Percentiles rank a stretch among this genome's conserved stretches.
Evolutionary conservation across 225 moss, liverwort and hornwort species (phyloP).

Genomic region (Sphagnum contortum): DNA sequence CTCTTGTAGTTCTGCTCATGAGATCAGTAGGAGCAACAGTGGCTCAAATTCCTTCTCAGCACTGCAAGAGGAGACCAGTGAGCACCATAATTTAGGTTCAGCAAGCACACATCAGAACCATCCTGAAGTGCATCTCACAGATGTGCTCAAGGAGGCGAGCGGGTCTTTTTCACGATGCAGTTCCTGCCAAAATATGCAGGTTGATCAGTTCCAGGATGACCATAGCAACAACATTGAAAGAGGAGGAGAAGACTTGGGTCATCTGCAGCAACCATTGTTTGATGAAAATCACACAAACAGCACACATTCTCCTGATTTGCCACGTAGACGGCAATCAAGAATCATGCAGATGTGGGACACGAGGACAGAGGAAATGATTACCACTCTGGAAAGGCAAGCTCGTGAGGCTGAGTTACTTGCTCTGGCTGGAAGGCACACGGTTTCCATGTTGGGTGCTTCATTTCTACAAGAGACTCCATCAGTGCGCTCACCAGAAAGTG

Average conservation of each 20-base stretch:
- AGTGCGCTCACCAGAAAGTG: constrained; percentile 33
- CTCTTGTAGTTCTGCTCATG: constrained; percentile 61
- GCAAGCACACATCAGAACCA: background rate
- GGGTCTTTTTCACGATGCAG: constrained; percentile 12
- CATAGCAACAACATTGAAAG: constrained; percentile 13
- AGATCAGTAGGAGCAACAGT: constrained; percentile 18
- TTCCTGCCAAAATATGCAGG: constrained; percentile 10
- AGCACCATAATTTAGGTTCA: background rate
- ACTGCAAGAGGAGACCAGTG: constrained; percentile 10
- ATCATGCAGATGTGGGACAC: constrained; percentile 61
- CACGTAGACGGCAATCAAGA: constrained; percentile 32
- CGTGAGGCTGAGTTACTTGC: constrained; percentile 73
- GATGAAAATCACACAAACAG: constrained; percentile 8
- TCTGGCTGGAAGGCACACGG: constrained; percentile 63
- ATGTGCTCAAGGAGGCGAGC: constrained; percentile 11
- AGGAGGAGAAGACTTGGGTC: constrained; percentile 17
- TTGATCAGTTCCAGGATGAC: constrained; percentile 14
- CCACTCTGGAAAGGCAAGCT: constrained; percentile 67
- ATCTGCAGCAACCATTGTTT: constrained; percentile 16
- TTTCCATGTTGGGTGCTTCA: constrained; percentile 71
- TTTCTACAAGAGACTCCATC: constrained; percentile 60
- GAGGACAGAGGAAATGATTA: constrained; percentile 48
- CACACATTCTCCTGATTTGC: constrained; percentile 14
- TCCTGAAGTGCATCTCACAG: constrained; percentile 12
- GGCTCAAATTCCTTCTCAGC: constrained; percentile 15